Evolutionary conservation across 371 early-diverging fungal species (phyloP).

Genomic region (Dinochytrium kinnereticum): DNA sequence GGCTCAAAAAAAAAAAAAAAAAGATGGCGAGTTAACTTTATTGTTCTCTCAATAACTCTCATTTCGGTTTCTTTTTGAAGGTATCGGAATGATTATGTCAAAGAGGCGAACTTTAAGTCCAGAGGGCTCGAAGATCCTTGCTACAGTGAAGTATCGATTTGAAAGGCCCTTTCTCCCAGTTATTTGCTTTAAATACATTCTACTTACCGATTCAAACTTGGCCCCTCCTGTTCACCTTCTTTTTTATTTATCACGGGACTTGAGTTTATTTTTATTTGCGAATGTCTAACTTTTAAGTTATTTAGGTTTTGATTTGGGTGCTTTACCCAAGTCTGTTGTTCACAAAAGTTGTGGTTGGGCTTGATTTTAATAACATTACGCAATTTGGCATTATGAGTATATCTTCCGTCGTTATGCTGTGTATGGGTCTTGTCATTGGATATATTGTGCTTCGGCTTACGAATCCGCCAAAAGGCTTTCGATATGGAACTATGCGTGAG

Average conservation of each 20-base stretch:
- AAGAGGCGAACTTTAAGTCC: conserved; percentile 9
- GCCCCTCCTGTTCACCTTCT: no score
- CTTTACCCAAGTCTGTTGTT: conserved; percentile 37
- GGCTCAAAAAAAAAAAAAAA: no score
- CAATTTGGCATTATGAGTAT: conserved; percentile 33
- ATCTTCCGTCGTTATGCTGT: neutral
- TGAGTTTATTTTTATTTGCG: no score
- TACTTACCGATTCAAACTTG: no score
- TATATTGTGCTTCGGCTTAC: conserved; percentile 7
- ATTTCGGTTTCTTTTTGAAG: neutral
- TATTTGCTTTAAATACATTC: neutral
- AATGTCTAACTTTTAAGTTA: neutral
- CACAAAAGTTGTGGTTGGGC: conserved; percentile 28
- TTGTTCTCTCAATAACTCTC: no score
- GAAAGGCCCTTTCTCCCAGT: no score
- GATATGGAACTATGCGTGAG: conserved; percentile 24
- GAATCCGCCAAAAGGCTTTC: conserved; percentile 23
- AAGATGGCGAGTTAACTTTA: no score
- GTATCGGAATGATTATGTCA: conserved; percentile 24
- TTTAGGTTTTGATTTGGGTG: conserved; percentile 15
- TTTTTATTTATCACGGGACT: neutral
- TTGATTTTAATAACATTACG: conserved; percentile 15
- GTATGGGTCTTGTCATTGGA: conserved; percentile 14
- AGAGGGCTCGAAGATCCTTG: conserved; percentile 26
- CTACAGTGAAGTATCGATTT: conserved; percentile 14